These are phyloP conservation scores for Podospora sp. DNA, from an alignment of 495 filamentous ascomycete species.

Conservation along the genomic window DNA sequence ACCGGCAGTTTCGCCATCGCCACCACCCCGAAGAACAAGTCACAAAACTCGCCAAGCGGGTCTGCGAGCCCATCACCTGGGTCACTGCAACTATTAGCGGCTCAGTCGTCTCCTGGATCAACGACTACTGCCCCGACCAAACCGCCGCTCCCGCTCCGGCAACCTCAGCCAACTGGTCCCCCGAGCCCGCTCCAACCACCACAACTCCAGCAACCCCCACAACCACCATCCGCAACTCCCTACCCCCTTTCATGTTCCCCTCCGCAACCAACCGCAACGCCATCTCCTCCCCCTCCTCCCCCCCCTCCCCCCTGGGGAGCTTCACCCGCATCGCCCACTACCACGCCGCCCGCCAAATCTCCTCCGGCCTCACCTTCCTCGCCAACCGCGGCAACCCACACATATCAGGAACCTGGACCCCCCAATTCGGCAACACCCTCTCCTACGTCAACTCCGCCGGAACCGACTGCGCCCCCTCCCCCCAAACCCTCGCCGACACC, in stretches of 20 bases:
- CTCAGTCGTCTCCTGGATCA: slow-evolving; percentile 62
- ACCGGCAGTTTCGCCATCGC: not conserved
- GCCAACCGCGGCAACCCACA: slow-evolving; percentile 60
- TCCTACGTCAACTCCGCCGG: slow-evolving; percentile 60
- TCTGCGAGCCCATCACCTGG: slow-evolving; percentile 27
- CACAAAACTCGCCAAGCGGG: not conserved
- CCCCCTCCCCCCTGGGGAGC: too few relatives aligned
- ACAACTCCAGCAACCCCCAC: not conserved
- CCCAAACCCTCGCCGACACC: slow-evolving; percentile 54
- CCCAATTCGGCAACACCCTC: slow-evolving; percentile 64
- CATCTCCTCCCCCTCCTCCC: not conserved
- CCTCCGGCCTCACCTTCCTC: slow-evolving; percentile 65
- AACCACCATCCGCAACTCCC: not conserved
- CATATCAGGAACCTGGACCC: slow-evolving; percentile 58
- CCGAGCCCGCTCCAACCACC: not conserved
- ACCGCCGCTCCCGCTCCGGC: slow-evolving; percentile 7
- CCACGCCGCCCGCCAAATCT: slow-evolving; percentile 45
- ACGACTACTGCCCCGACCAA: slow-evolving; percentile 54
- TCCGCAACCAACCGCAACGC: not conserved
- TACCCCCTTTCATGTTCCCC: not conserved
- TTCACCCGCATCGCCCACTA: slow-evolving; percentile 3
- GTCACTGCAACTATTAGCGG: slow-evolving; percentile 59
- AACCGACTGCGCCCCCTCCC: slow-evolving; percentile 47
- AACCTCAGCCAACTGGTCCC: not conserved
- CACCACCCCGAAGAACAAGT: slow-evolving; percentile 16